Base-by-base conservation (phyloP, 2,329 filamentous ascomycete genomes). In the Hysterium pulicare region DNA sequence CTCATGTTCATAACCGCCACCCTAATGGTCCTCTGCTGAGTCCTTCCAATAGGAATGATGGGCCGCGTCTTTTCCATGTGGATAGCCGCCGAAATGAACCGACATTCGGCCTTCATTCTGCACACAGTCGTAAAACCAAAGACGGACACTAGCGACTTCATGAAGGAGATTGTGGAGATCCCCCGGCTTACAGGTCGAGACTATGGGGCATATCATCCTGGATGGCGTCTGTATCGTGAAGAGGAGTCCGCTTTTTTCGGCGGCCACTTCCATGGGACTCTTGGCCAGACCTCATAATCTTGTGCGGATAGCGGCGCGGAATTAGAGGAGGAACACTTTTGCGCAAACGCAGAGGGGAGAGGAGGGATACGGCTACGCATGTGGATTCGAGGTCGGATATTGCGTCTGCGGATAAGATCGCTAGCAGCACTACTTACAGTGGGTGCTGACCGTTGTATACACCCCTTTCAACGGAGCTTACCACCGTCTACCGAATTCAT, bases 181-280 rank as follows among this genome's bases (percentile, higher is more conserved):
- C 26, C 5, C 8, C n/a, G 38, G 38, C 8, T 16, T 40, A 5
- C 38, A 40, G 16, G 22, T 41, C n/a, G 40, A 37, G 32, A 35
- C 33, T 9, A 35, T 42, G 33, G 33, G 40, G 3, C 33, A 42
- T 17, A 24, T 42, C n/a, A 42, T 42, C 21, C 20, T 42, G 8
- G 40, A 42, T 4, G 32, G 40, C 4, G 30, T 19, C n/a, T 36
- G 31, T 16, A 19, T 37, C 17, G 22, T 15, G 9, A 28, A 28
- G 21, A 31, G 21, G 8, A 24, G 20, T 37, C 20, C 20, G 13
- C 13, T 42, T 3, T 31, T 42, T 21, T 32, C 16, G n/a, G 40
- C 40, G 3, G 31, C 40, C 10, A 42, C 40, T n/a, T n/a, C n/a
- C n/a, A n/a, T n/a, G n/a, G n/a, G n/a, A n/a, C n/a, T n/a, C n/a